Evolutionary conservation across 2,329 filamentous ascomycete species (phyloP), one percentile per base, ranked within the genome.

Genomic region (Bipolaris zeicola): DNA sequence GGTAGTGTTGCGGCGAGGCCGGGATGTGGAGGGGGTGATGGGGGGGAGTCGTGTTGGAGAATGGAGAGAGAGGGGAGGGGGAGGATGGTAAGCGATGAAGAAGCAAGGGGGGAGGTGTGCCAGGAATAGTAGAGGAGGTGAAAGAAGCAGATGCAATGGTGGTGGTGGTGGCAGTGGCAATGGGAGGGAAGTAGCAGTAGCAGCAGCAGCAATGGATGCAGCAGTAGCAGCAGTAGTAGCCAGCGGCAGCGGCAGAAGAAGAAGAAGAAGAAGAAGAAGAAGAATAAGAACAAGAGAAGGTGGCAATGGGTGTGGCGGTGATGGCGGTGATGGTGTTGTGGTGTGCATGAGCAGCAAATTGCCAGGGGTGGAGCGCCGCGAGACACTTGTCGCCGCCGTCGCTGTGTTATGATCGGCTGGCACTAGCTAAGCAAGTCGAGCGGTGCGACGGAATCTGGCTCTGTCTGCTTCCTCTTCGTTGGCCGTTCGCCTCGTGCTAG

Each of bases 281-380:
- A 20, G 2, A 3, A 20, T 3, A 20, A 20, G 20, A 20, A 20
- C 20, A 20, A 20, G 20, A 20, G 20, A 20, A 2, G 10, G 42
- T 18, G 14, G 42, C 24, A n/a, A 26, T 20, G 42, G n/a, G 5
- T n/a, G 28, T 36, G 31, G 18, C 24, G 14, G 33, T 34, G 45
- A 16, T 41, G 18, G 26, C 7, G 28, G 34, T 39, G n/a, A 22
- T 50, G 38, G 48, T 37, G 33, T 34, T 34, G 14, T 28, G 33
- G 11, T 14, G 36, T 10, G n/a, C 31, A 43, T 41, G 22, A 24
- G 28, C 22, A 13, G 41, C 24, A 43, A 43, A 43, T 43, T 55
- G 50, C 31, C 47, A 42, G 53, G 53, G 54, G 54, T 52, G 54
- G 46, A 52, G 54, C 54, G 54, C 54, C 54, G 54, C 49, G 54